phyloP scores from a whole-genome alignment of 306 rosid genomes.

The Ceratonia siliqua region DNA sequence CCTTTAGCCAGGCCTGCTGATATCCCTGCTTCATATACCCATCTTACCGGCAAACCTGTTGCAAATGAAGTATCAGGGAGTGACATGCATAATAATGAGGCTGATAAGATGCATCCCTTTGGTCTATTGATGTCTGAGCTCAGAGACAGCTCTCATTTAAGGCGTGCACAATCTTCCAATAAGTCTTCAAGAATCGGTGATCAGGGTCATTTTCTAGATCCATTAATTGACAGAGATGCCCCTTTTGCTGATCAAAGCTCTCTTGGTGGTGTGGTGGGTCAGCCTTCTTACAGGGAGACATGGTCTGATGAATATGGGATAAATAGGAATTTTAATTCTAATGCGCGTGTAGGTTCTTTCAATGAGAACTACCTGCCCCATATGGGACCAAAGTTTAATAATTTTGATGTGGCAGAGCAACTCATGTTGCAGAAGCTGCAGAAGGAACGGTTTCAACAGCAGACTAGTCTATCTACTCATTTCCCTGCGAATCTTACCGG shows the following conservation, averaged over 20 bases:
- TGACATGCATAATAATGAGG: conserved; percentile 39
- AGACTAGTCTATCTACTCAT: conserved; percentile 38
- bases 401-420: conserved; percentile 49
- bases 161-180: conserved; percentile 58
- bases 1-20: conserved; percentile 44
- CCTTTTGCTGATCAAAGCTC: conserved; percentile 41
- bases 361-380: conserved; percentile 46
- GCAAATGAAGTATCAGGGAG: conserved; percentile 45
- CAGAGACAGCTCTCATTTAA: conserved; percentile 52
- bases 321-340: conserved; percentile 42
- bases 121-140: conserved; percentile 74
- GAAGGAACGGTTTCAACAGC: conserved; percentile 58
- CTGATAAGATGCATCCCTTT: conserved; percentile 71
- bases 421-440: conserved; percentile 49
- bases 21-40: conserved; percentile 37
- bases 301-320: conserved; percentile 46
- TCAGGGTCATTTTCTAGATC: conserved; percentile 54
- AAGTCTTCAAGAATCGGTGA: conserved; percentile 52
- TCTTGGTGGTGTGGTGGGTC: conserved; percentile 45
- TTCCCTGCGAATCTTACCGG: conserved; percentile 46
- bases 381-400: conserved; percentile 42
- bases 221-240: conserved; percentile 45
- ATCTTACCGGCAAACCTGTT: conserved; percentile 38
- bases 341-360: conserved; percentile 46
- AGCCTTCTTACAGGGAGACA: conserved; percentile 48